Base-by-base conservation (phyloP, 352 stramenopile species). In the Globisporangium viniferum region DNA sequence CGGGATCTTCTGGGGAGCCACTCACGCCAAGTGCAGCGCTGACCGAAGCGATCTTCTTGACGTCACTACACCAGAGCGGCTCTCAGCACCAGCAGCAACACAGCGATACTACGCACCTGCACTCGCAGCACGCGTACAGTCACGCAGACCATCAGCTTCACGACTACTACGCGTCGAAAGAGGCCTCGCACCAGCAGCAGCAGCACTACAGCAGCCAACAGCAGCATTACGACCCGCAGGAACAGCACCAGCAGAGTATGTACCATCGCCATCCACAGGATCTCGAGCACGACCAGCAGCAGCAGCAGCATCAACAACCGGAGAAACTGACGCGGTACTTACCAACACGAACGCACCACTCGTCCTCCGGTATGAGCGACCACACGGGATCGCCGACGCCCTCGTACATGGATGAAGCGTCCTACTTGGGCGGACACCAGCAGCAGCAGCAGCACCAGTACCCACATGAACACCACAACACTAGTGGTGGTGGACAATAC, bases 41-140 rank as follows among this genome's bases (percentile, higher is more conserved):
- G 24, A 82, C 71, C 0, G 80, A 85, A 61, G 78, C 72, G 6
- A 80, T 84, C 66, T 58, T 86, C 46, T 66, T 86, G n/a, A 84
- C 78, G 20, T 86, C 80, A 0, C 82, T 86, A 31, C 78, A 86
- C 54, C 66, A 71, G 18, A 64, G 31, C 14, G 53, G 53, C 6
- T n/a, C 49, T 27, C 51, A 65, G 18, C 31, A 46, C 1, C 54
- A 59, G 12, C 59, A 64, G 58, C 41, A 65, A 5, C 48, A 46
- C 29, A 51, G 44, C 44, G 24, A 51, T 51, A n/a, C 44, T 24
- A 22, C 44, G 10, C 36, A 44, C 6, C 9, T 18, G 44, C 44
- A 46, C 15, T 46, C 12, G 24, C 59, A 57, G 8, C 46, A 58
- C n/a, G 60, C 9, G 62, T 67, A 66, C 59, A 48, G 49, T 48